Base-by-base conservation (phyloP, 495 filamentous ascomycete species). In the Lepidopterella palustris region DNA sequence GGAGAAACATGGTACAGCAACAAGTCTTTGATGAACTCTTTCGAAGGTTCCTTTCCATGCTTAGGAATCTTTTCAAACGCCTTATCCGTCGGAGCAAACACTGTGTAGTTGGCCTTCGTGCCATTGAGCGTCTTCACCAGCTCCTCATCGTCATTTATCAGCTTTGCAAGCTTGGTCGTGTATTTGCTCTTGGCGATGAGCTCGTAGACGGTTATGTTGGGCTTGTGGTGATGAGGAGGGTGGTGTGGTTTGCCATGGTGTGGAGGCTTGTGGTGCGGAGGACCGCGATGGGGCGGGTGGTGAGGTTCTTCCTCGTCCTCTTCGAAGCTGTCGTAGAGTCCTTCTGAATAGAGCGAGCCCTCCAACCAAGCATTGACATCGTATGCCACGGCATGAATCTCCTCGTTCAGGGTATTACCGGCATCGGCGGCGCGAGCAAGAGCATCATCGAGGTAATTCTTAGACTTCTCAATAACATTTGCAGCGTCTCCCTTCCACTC, bases 71-170 rank as follows among this genome's bases (percentile, higher is more conserved):
- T 83, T 51, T 85, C 79, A 57, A 93, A 88, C 25, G 88, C 89
- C 31, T 73, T 72, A 71, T 96, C 84, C 3, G 82, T 84, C 1
- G 90, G 89, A 21, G 88, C 86, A 64, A 97, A 93, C 60, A 91
- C 70, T 3, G 91, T 95, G 67, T 85, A 79, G 66, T 93, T 91
- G 18, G 78, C 72, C 23, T 77, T 66, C 9, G 84, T 90, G 62
- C 82, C 78, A 65, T 92, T 87, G 45, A 97, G 82, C 15, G 82
- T 67, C 20, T 82, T 65, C 32, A 89, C 82, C 18, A 97, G 75
- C 25, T 92, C 83, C 5, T 79, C 73, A 70, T 86, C 81, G 57
- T 87, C 77, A 55, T 86, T 79, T 71, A 96, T 78, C 29, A 93
- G 76, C 61, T 84, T 77, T 21, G 85, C 84, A 42, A 96, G 82